These are phyloP conservation scores for Mucor mucedo DNA, from an alignment of 371 early-diverging fungal genomes.

Conservation along the genomic window DNA sequence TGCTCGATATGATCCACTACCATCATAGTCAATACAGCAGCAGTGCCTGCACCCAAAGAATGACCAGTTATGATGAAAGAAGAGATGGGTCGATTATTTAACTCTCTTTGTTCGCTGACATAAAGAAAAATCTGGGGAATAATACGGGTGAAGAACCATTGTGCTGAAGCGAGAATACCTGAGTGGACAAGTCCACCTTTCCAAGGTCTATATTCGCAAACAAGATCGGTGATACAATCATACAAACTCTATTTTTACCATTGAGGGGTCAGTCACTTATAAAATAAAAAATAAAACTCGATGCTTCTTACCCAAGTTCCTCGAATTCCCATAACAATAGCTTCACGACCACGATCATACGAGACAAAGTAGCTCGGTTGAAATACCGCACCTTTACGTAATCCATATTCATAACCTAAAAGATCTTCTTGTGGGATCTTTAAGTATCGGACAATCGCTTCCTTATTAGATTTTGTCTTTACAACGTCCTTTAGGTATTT, in stretches of 20 bases:
- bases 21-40: conserved; percentile 82
- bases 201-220: conserved; percentile 85
- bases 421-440: conserved; percentile 72
- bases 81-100: conserved; percentile 14
- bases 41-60: conserved; percentile 83
- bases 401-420: conserved; percentile 77
- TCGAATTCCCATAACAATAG: conserved; percentile 79
- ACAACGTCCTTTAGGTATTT: conserved; percentile 67
- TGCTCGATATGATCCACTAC: conserved; percentile 69
- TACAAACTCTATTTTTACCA: conserved; percentile 46
- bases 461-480: conserved; percentile 68
- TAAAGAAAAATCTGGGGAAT: conserved; percentile 68
- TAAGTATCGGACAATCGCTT: conserved; percentile 72
- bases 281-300: too few species aligned
- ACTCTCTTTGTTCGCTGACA: conserved; percentile 25
- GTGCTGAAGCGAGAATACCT: conserved; percentile 81
- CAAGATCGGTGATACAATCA: conserved; percentile 56
- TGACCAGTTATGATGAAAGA: conserved; percentile 63
- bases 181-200: conserved; percentile 85
- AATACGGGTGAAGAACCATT: conserved; percentile 75
- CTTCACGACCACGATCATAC: conserved; percentile 66
- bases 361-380: conserved; percentile 83
- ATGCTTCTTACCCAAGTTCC: conserved; percentile 75
- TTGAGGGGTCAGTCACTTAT: conserved; percentile 50
- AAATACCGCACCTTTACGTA: conserved; percentile 71